These are phyloP conservation scores for Amanita pseudoporphyria DNA, from an alignment of 768 basidiomycete species.

Conservation along the genomic window DNA sequence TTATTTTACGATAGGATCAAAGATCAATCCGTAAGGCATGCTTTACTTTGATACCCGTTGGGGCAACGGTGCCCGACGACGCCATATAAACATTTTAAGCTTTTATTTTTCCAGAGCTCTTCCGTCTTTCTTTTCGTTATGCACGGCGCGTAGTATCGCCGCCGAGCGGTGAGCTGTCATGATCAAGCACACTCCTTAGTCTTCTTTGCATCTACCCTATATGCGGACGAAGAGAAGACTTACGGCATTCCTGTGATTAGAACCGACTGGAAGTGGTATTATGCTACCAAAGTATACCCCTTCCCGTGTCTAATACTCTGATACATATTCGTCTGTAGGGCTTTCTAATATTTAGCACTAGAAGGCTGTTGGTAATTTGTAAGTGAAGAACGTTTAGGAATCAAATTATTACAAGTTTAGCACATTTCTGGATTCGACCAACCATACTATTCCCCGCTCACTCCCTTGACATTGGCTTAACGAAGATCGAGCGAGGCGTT, in stretches of 20 bases:
- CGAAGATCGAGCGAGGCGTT: constrained; percentile 82
- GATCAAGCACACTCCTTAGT: constrained; percentile 2
- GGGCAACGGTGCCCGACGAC: background rate
- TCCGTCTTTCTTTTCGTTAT: background rate
- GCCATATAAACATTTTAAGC: background rate
- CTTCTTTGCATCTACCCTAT: background rate
- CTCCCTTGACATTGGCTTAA: too few relatives aligned
- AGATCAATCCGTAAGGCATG: background rate
- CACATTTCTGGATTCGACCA: constrained; percentile 1
- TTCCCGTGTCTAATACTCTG: background rate
- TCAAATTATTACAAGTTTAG: background rate
- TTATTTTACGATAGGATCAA: background rate
- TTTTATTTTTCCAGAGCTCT: background rate
- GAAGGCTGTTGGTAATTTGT: background rate
- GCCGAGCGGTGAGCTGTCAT: constrained; percentile 4
- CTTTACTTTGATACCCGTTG: too few relatives aligned
- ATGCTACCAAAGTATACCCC: background rate
- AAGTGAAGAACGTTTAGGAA: background rate
- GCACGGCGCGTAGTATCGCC: background rate
- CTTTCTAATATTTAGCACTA: background rate
- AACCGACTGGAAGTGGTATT: background rate
- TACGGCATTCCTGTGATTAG: background rate
- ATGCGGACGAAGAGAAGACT: background rate
- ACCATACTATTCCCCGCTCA: constrained; percentile 2
- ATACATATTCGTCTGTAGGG: background rate